Evolutionary conservation across 73 alveolate species (phyloP).

Genomic region (Durusdinium trenchii): DNA sequence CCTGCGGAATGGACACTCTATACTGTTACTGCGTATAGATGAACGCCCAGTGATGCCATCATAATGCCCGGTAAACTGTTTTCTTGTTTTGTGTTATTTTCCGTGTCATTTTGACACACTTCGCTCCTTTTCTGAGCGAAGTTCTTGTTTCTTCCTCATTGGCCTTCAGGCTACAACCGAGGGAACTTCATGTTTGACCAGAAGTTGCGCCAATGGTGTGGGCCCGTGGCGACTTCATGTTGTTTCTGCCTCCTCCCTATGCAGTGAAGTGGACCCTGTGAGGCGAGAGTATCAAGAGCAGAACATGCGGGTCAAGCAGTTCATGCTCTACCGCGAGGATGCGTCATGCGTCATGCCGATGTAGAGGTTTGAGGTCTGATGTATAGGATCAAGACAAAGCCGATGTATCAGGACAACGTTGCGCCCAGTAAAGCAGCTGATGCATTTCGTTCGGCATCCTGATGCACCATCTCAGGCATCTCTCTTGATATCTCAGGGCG

Average conservation of each 20-base stretch:
- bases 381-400: background rate
- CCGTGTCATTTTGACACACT: no score
- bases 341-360: background rate
- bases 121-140: no score
- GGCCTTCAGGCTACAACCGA: conserved; percentile 95
- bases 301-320: conserved; percentile 94
- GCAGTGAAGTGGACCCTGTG: background rate
- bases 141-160: no score
- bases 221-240: background rate
- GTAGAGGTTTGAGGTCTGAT: background rate
- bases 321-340: conserved; percentile 87
- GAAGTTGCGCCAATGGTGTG: conserved; percentile 47
- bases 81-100: no score
- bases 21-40: no score
- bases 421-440: background rate
- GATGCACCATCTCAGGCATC: background rate
- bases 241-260: background rate
- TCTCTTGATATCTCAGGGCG: background rate
- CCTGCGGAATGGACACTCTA: no score
- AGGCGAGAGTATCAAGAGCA: conserved; percentile 95
- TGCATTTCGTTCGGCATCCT: no score
- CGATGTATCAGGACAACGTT: background rate
- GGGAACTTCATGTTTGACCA: conserved; percentile 88
- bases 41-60: no score
- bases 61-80: no score